A percentile compares a stretch with the other conserved stretches of the same genome.
Conservation (phyloP, 2,329 filamentous ascomycete genomes). For the Chaetomiaceae sp. region DNA sequence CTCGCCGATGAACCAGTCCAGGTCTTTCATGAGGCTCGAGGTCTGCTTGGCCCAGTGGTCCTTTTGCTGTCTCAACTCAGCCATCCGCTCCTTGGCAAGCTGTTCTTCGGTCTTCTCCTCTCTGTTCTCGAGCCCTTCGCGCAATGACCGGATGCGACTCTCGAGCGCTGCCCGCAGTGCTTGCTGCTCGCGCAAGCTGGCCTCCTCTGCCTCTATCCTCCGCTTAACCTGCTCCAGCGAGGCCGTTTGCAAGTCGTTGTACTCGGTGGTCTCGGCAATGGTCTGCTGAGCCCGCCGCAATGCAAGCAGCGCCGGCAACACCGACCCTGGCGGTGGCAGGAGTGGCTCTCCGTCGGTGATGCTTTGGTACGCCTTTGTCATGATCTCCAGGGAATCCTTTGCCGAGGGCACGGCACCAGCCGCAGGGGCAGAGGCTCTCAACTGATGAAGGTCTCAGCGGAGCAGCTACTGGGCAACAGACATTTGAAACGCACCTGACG, state of each 20-base stretch:
- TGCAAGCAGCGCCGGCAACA: slow-evolving; percentile 67
- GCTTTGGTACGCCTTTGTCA: slow-evolving; percentile 63
- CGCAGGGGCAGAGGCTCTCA: slow-evolving; percentile 11
- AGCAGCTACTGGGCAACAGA: neutral
- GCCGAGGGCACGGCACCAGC: slow-evolving; percentile 22
- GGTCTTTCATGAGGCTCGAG: slow-evolving; percentile 54
- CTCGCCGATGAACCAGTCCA: slow-evolving; percentile 67
- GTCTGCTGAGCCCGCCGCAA: slow-evolving; percentile 62
- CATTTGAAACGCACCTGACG: slow-evolving; percentile 22
- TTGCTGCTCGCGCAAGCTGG: slow-evolving; percentile 50
- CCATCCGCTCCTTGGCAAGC: slow-evolving; percentile 58
- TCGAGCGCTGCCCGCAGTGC: slow-evolving; percentile 51
- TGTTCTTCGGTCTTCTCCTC: slow-evolving; percentile 57
- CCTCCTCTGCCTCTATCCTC: slow-evolving; percentile 48
- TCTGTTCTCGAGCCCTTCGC: slow-evolving; percentile 51
- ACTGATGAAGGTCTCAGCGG: slow-evolving; percentile 15
- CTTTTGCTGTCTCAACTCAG: slow-evolving; percentile 56
- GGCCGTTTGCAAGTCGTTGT: slow-evolving; percentile 45
- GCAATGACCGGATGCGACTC: slow-evolving; percentile 56
- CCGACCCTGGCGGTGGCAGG: slow-evolving; percentile 62
- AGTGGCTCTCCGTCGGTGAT: slow-evolving; percentile 59
- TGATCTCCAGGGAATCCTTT: slow-evolving; percentile 40
- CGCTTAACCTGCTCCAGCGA: slow-evolving; percentile 42
- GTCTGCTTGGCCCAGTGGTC: slow-evolving; percentile 58
- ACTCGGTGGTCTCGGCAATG: slow-evolving; percentile 59